These are phyloP conservation scores for Cryphonectria nitschkei DNA, from an alignment of 2,329 filamentous ascomycete genomes.

Conservation along the genomic window DNA sequence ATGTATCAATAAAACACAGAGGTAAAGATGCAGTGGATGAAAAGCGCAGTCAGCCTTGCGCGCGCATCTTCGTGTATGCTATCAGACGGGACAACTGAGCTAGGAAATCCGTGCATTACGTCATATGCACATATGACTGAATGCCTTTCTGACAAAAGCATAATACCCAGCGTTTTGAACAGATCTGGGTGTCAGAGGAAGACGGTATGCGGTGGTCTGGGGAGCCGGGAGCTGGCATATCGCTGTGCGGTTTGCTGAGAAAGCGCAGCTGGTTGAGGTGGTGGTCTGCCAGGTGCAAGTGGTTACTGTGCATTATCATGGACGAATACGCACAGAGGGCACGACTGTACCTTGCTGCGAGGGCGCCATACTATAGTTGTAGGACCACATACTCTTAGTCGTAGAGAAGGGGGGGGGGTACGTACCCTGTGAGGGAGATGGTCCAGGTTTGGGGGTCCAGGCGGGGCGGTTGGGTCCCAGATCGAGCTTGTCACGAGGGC, in stretches of 20 bases:
- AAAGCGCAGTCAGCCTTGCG: too few relatives aligned
- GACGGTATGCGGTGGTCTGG: too few relatives aligned
- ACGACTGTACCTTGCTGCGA: not conserved
- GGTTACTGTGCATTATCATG: not conserved
- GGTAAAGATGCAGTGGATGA: too few relatives aligned
- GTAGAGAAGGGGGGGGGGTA: not conserved
- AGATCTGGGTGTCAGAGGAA: too few relatives aligned
- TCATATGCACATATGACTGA: not conserved
- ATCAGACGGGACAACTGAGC: not conserved
- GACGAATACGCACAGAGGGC: not conserved
- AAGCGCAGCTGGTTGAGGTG: too few relatives aligned
- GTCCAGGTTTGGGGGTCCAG: conserved; percentile 3
- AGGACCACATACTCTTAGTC: not conserved
- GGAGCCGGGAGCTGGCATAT: too few relatives aligned
- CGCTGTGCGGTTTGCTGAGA: not conserved
- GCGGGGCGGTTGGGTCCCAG: conserved; percentile 9
- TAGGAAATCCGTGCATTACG: not conserved
- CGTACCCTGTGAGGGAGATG: not conserved
- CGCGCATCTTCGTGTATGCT: too few relatives aligned
- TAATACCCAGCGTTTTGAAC: not conserved
- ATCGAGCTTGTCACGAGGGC: conserved; percentile 7
- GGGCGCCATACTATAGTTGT: not conserved
- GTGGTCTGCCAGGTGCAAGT: not conserved
- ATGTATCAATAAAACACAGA: too few relatives aligned
- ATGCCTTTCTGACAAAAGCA: not conserved